Conservation (phyloP, 1,284 basidiomycete genomes). For the Melampsora abietis-canadensis region DNA sequence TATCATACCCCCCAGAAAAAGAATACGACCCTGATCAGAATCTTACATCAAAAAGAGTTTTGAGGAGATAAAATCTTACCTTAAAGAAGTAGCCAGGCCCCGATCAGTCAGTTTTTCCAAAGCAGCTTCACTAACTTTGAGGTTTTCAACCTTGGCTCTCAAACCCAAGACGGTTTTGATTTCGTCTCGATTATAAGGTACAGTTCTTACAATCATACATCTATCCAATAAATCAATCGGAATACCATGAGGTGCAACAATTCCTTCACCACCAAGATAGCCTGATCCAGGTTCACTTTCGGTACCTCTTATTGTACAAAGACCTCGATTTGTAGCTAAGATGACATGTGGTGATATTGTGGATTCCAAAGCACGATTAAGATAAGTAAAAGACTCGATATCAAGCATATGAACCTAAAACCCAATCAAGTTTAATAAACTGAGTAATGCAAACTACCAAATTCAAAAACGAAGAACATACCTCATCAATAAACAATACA, state of each 20-base stretch:
- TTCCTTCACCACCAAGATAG: conserved; percentile 61
- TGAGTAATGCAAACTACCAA: not conserved
- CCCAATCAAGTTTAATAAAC: not conserved
- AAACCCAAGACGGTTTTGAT: conserved; percentile 82
- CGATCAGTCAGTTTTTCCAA: conserved; percentile 76
- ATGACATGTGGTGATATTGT: conserved; percentile 96
- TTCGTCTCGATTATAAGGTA: conserved; percentile 77
- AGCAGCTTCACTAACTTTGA: conserved; percentile 72
- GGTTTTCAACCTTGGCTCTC: conserved; percentile 78
- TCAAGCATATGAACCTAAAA: conserved; percentile 95
- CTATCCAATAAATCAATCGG: conserved; percentile 91
- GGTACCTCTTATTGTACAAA: conserved; percentile 85
- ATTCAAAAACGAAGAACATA: conserved; percentile 53
- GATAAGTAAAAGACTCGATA: conserved; percentile 97
- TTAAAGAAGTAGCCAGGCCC: conserved; percentile 76
- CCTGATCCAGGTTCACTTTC: conserved; percentile 56
- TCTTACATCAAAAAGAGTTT: conserved; percentile 25
- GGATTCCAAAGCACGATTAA: conserved; percentile 91
- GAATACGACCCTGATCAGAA: not conserved
- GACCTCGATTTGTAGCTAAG: conserved; percentile 90
- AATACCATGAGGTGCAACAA: conserved; percentile 86
- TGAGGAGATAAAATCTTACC: conserved; percentile 58
- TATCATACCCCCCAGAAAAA: conserved; percentile 51
- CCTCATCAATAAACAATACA: conserved; percentile 98
- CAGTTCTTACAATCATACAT: conserved; percentile 94